Percentiles rank a stretch among this genome's conserved stretches.
Conservation (phyloP, 208 protist species). For the Acanthamoeba lenticulata region DNA sequence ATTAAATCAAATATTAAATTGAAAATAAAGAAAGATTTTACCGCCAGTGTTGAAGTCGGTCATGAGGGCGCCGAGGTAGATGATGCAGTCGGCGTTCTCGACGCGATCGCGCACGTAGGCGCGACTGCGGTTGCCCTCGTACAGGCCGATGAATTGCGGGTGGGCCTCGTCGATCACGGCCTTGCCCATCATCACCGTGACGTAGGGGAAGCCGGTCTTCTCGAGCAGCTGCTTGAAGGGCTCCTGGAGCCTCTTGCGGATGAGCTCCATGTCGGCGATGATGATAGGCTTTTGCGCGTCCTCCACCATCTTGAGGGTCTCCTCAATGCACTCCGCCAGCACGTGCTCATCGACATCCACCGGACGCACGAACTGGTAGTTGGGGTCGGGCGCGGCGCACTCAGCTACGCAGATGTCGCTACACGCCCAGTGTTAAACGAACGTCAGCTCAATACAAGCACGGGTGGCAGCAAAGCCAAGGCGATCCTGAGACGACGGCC, state of each 20-base stretch:
- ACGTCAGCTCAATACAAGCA: too few relatives aligned
- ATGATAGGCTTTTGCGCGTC: slow-evolving; percentile 52
- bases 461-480: too few relatives aligned
- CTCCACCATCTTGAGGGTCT: slow-evolving; percentile 58
- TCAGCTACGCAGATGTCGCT: not conserved
- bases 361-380: not conserved
- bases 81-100: slow-evolving; percentile 34
- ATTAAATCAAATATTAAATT: too few relatives aligned
- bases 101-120: slow-evolving; percentile 41
- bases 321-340: slow-evolving; percentile 16
- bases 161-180: slow-evolving; percentile 54
- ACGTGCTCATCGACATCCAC: not conserved
- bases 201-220: not conserved
- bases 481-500: too few relatives aligned
- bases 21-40: too few relatives aligned
- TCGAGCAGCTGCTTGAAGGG: slow-evolving; percentile 11
- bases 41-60: slow-evolving; percentile 66
- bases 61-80: slow-evolving; percentile 52
- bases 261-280: slow-evolving; percentile 40
- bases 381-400: not conserved
- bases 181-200: slow-evolving; percentile 67
- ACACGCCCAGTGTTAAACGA: too few relatives aligned
- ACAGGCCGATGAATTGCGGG: slow-evolving; percentile 68
- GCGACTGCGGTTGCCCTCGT: slow-evolving; percentile 29
- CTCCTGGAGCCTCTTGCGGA: slow-evolving; percentile 13